Base-by-base conservation (phyloP, 2,329 filamentous ascomycete species). In the Graphium sp. region DNA sequence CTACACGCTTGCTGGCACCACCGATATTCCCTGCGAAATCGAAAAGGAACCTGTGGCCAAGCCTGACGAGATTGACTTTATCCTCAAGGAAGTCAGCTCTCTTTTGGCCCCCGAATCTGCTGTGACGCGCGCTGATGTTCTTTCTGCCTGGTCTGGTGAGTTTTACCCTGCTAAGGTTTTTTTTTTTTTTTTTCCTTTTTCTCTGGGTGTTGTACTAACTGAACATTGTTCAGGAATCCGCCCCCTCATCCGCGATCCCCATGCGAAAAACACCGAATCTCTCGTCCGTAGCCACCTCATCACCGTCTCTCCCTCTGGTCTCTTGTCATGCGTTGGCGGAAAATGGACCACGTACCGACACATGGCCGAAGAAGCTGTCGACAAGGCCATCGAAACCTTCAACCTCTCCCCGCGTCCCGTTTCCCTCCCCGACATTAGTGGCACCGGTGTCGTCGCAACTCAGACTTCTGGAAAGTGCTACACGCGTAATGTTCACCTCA, bases 291-390 rank as follows among this genome's bases (percentile, higher is more conserved):
- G 77, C 53, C 80, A 89, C 46, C 63, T 89, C 29, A 67, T 87
- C 39, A 77, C 77, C 29, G 66, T 78, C 23, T 85, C 80, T 13
- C 52, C 67, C 5, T 79, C 78, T 2, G 80, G 79, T 10, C 64
- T 89, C 11, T 56, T 89, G 39, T 87, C 80, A 29, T 83, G 79
- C 49, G 78, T 79, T 19, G 80, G 80, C 40, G 80, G 80, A 36
- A 89, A 87, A 55, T 87, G 80, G 80, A 89, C 80, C 5, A 89
- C 80, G 8, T 89, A 87, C 55, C 76, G 80, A 31, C 77, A 85
- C 47, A 89, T 89, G 81, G 76, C 81, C 29, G 77, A 89, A 49
- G 79, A 87, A 42, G 77, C 78, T 26, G 80, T 89, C 35, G 79
- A 87, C 44, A 74, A 82, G 43, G 80, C 80, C 17, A 64, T 85